Evolutionary conservation across 257 asterid genomes (phyloP), one percentile per base, ranked within the genome.

Genomic region (Solanum raphanifolium): DNA sequence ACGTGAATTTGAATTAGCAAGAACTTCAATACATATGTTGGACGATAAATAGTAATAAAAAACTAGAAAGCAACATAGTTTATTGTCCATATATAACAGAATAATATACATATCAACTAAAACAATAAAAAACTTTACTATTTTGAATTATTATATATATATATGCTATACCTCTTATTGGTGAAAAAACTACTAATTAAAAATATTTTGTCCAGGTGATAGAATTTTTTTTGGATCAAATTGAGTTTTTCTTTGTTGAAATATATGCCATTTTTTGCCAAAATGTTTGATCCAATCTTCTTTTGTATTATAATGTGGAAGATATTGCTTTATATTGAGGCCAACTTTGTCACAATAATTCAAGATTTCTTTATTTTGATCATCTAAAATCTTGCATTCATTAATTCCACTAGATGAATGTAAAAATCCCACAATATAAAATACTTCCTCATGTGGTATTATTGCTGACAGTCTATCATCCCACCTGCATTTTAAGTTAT

Each of bases 201-300:
- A 93, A 46, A 93, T 92, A 12, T 91, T 88, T 74, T 89, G 94
- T 9, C 92, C 94, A 0, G 92, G 92, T 9, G 93, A 92, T 55
- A 93, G 69, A 46, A 92, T 92, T 88, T 83, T 87, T 13, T 87
- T 90, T 20, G 95, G 95, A 90, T 93, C 95, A 52, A 92, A 92
- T 46, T 27, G 69, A 66, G 10, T 87, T 76, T 93, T 93, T 27
- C 89, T 87, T 23, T 92, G 87, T 43, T 89, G 89, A 88, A 93
- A 92, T 69, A n/a, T 81, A 21, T 83, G 78, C 95, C 95, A 93
- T 72, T 93, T 92, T 25, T 83, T 52, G 5, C 95, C 94, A 89
- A 87, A 91, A 88, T 93, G 95, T 71, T 92, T 90, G 66, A 76
- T 87, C 94, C 95, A 93, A 83, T 91, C 94, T 41, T 87, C 69